Evolutionary conservation across 2,329 filamentous ascomycete genomes (phyloP), one percentile per base, ranked within the genome.

Genomic region (Aspergillus pseudoviridinutans): DNA sequence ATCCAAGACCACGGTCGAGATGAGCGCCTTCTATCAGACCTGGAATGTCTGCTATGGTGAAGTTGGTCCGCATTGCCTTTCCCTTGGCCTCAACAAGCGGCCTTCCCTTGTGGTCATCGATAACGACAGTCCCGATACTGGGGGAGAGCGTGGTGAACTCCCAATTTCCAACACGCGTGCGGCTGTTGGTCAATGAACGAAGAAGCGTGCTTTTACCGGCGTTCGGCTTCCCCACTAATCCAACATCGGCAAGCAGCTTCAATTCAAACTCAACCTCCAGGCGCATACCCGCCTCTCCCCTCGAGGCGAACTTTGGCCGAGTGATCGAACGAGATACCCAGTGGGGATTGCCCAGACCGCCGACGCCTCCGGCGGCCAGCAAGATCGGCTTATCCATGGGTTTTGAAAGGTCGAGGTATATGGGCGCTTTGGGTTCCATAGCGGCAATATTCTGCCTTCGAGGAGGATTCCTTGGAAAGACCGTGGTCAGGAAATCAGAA

Each of bases 61-160:
- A 96, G 57, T 89, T 87, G 1, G 89, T 91, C 35, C 92, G 84
- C 0, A 84, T 70, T 76, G 82, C 76, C 73, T 80, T 72, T 72
- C 79, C 66, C 69, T 78, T 66, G 62, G 76, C 77, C 50, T 80
- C 74, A 38, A 85, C 71, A 5, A 76, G 61, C 1, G 92, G 91
- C 0, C 90, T 85, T 2, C 92, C 91, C 57, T 86, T 87, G 77
- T 94, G 85, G 71, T 92, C 85, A 73, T 99, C 94, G 10, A 99
- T 83, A 14, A 97, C 88, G 6, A 99, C 91, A 0, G 94, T 99
- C 52, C 94, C 94, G 55, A 99, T 95, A 65, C 96, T 97, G 2
- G 94, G 94, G 65, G 92, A 88, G 8, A 99, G 81, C 0, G 94
- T 99, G 3, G 94, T 99, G 73, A 99, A 99, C 9, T 92, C 93